These are phyloP conservation scores for Aspergillus indologenus DNA, from an alignment of 495 filamentous ascomycete species.

Conservation along the genomic window DNA sequence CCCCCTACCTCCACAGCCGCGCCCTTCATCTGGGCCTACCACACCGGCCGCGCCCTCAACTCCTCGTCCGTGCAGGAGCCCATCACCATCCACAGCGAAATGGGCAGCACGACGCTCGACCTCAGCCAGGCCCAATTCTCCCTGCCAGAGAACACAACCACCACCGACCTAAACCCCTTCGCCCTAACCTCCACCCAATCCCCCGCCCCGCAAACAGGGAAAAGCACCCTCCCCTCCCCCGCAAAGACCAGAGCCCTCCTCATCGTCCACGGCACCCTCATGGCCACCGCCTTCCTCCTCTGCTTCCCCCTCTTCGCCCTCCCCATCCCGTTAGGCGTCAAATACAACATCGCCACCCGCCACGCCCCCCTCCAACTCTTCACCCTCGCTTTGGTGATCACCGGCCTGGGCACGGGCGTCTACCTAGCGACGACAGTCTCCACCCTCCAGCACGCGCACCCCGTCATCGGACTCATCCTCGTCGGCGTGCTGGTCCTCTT, in stretches of 20 bases:
- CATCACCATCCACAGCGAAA: constrained; percentile 58
- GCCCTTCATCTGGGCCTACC: constrained; percentile 66
- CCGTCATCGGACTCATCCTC: constrained; percentile 57
- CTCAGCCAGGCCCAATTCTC: constrained; percentile 22
- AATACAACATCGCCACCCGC: constrained; percentile 23
- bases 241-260: constrained; percentile 14
- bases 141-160: constrained; percentile 35
- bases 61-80: constrained; percentile 44
- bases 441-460: constrained; percentile 25
- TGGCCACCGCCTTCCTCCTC: constrained; percentile 39
- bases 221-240: neutral
- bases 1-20: constrained; percentile 37
- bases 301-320: constrained; percentile 27
- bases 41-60: constrained; percentile 54
- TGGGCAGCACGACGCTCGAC: constrained; percentile 50
- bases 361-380: constrained; percentile 60
- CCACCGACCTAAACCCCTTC: constrained; percentile 26
- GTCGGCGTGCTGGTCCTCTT: constrained; percentile 50
- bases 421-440: constrained; percentile 32
- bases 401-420: constrained; percentile 60
- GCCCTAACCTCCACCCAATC: constrained; percentile 4
- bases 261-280: constrained; percentile 36
- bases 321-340: neutral
- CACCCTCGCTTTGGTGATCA: constrained; percentile 51
- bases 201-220: neutral